These are phyloP conservation scores for Alloascoidea hylecoeti DNA, from an alignment of 805 yeast species.

Conservation along the genomic window DNA sequence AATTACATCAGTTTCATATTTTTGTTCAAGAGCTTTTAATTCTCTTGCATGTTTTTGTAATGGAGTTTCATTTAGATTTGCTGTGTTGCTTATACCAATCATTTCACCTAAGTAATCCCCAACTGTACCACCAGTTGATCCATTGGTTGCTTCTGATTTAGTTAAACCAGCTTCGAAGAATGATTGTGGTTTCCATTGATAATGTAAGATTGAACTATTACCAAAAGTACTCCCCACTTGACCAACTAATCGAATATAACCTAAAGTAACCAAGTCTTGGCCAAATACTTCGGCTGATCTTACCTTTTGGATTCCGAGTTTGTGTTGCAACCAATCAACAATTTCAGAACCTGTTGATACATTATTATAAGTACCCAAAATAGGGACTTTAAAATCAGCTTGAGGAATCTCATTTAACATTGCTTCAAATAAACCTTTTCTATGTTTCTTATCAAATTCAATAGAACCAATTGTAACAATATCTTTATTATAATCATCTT, in stretches of 20 bases:
- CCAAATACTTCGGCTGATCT: constrained; percentile 62
- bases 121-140: constrained; percentile 11
- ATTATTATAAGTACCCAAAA: constrained; percentile 53
- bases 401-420: constrained; percentile 38
- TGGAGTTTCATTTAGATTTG: constrained; percentile 26
- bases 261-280: constrained; percentile 49
- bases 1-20: constrained; percentile 34
- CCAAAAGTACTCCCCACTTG: constrained; percentile 46
- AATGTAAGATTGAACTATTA: constrained; percentile 57
- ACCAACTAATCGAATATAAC: constrained; percentile 51
- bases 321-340: constrained; percentile 43
- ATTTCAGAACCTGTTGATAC: constrained; percentile 49
- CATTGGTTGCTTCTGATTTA: constrained; percentile 2
- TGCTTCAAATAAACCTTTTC: constrained; percentile 25
- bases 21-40: constrained; percentile 35
- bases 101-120: constrained; percentile 17
- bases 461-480: not conserved
- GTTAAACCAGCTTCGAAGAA: constrained; percentile 33
- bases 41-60: constrained; percentile 38
- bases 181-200: constrained; percentile 71
- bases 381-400: constrained; percentile 42
- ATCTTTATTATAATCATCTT: not conserved
- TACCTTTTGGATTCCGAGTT: constrained; percentile 27
- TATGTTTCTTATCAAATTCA: not conserved
- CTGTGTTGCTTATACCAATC: constrained; percentile 7